Percentiles rank a stretch among this genome's conserved stretches.
phyloP scores from a whole-genome alignment of 805 yeast species.

The Tetrapisispora phaffii region DNA sequence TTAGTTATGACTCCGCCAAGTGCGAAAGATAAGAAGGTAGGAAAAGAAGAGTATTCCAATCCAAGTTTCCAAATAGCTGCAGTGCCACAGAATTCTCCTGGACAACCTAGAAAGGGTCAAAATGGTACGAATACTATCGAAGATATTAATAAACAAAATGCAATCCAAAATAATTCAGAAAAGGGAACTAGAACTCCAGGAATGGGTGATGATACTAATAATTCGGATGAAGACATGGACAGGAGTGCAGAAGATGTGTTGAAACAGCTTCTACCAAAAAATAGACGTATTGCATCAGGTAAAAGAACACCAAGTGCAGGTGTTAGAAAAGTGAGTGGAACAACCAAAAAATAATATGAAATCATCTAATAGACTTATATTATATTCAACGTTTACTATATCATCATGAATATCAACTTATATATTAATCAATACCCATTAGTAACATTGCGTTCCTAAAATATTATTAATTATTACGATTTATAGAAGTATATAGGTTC shows the following conservation, averaged over 20 bases:
- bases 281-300: conserved; percentile 24
- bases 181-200: conserved; percentile 6
- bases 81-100: conserved; percentile 89
- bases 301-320: conserved; percentile 28
- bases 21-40: conserved; percentile 10
- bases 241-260: conserved; percentile 16
- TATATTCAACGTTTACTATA: no score
- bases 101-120: conserved; percentile 80
- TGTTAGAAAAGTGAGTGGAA: conserved; percentile 29
- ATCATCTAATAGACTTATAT: background rate
- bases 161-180: conserved; percentile 15
- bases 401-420: no score
- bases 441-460: no score
- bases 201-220: conserved; percentile 9
- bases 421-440: background rate
- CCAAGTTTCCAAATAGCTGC: conserved; percentile 21
- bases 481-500: background rate
- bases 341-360: conserved; percentile 15
- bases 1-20: conserved; percentile 29
- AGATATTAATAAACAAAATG: conserved; percentile 18
- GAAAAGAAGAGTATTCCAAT: background rate
- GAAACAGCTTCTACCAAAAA: conserved; percentile 25
- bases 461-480: background rate
- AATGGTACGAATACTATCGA: conserved; percentile 29
- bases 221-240: conserved; percentile 25